Conservation (phyloP, 352 stramenopile genomes). For the Pythium aristosporum region DNA sequence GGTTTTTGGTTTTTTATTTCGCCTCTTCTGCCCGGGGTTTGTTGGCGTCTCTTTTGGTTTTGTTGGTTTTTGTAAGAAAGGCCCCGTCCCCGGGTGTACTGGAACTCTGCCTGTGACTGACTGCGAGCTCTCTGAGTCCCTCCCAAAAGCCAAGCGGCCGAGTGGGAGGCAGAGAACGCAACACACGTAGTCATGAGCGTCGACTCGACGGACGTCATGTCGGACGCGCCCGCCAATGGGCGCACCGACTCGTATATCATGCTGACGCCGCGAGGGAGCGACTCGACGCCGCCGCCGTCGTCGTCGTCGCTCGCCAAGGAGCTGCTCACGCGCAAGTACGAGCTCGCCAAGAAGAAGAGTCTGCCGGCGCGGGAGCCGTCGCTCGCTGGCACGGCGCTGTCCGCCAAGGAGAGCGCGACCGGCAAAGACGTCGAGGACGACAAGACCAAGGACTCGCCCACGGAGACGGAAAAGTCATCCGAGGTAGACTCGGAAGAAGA, state of each 20-base stretch:
- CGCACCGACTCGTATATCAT: constrained; percentile 30
- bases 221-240: constrained; percentile 1
- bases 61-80: constrained; percentile 5
- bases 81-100: background rate
- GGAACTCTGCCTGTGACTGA: too few relatives aligned
- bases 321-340: constrained; percentile 26
- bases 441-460: constrained; percentile 26
- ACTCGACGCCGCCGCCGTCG: constrained; percentile 16
- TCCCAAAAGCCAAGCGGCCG: background rate
- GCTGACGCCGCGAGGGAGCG: constrained; percentile 28
- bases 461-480: constrained; percentile 31
- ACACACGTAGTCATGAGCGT: background rate
- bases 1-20: constrained; percentile 25
- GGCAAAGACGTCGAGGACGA: constrained; percentile 10
- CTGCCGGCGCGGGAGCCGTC: constrained; percentile 7
- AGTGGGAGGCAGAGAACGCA: background rate
- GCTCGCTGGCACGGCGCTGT: constrained; percentile 2
- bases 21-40: constrained; percentile 7
- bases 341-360: constrained; percentile 28
- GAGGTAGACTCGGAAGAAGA: constrained; percentile 30
- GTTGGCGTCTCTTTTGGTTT: background rate
- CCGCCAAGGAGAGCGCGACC: constrained; percentile 4
- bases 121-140: too few relatives aligned
- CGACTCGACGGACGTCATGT: background rate
- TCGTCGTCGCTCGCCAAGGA: constrained; percentile 29